Base-by-base conservation (phyloP, 2,329 filamentous ascomycete genomes). In the Hawksworthiomyces lignivorus region DNA sequence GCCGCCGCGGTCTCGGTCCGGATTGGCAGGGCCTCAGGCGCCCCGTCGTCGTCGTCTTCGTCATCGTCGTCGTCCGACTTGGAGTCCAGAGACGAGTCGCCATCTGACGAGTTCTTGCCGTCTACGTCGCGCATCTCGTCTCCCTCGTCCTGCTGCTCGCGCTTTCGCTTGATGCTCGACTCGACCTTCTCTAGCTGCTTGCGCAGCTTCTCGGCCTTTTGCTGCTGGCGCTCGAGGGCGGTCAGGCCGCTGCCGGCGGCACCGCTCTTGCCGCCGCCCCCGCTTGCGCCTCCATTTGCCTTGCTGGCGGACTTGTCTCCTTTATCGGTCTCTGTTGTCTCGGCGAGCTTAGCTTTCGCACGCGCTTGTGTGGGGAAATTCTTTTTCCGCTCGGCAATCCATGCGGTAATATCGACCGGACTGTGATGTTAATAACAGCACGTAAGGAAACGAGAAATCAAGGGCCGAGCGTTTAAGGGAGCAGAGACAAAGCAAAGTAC, bases 321-420 rank as follows among this genome's bases (percentile, higher is more conserved):
- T 32, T 59, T 63, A 45, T 63, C 59, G 53, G 64, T 62, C 44
- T 12, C 15, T 8, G 17, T 10, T 19, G 31, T 19, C 20, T 63
- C 65, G 52, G 71, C 70, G 48, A 77, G 75, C 61, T 75, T 85
- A 49, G 77, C 77, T 47, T 77, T 72, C 48, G 80, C 67, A 42
- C 85, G 80, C 45, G 77, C 77, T 58, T 78, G 77, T 3, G 89
- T 96, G 2, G 90, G 90, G 58, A 77, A 97, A 39, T 82, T 81
- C 50, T 78, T 82, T 56, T 74, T 83, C 45, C 90, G 79, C 60
- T 95, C 87, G 37, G 79, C 79, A 48, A 94, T 77, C 79, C 87
- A 97, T 7, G 78, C 76, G 19, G 78, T 74, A 42, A 96, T 72
- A 55, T 96, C 88, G 45, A 76, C 75, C 14, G 75, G 67, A 44